phyloP scores from a whole-genome alignment of 1,284 basidiomycete genomes.

The Polyporus tsugae region DNA sequence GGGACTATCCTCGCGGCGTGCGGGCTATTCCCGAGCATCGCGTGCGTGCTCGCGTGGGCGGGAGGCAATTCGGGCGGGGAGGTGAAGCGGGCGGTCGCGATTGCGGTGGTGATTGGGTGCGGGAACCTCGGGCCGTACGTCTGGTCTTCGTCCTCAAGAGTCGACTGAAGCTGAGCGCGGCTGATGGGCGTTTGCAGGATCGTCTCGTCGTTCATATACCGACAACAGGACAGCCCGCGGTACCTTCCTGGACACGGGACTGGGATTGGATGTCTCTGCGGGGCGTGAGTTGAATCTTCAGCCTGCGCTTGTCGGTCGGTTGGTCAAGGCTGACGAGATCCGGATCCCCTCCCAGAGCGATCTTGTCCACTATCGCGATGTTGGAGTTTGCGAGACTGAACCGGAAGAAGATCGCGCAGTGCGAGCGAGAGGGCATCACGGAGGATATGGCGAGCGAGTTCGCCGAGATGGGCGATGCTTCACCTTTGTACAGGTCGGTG shows the following conservation, averaged over 20 bases:
- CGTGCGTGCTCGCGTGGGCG: slow-evolving; percentile 68
- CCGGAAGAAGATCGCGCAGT: slow-evolving; percentile 20
- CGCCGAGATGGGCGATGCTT: slow-evolving; percentile 27
- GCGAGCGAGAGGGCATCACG: slow-evolving; percentile 24
- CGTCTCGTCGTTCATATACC: slow-evolving; percentile 32
- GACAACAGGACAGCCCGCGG: slow-evolving; percentile 26
- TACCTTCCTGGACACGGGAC: slow-evolving; percentile 30
- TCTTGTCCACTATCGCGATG: slow-evolving; percentile 21
- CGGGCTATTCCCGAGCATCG: slow-evolving; percentile 69
- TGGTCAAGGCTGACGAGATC: neutral
- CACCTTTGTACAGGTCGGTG: slow-evolving; percentile 27
- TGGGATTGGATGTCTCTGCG: slow-evolving; percentile 22
- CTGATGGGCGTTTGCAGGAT: slow-evolving; percentile 12
- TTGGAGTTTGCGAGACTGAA: slow-evolving; percentile 23
- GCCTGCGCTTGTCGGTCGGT: no score
- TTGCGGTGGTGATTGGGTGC: slow-evolving; percentile 72
- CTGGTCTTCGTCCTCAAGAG: no score
- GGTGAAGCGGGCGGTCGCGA: slow-evolving; percentile 70
- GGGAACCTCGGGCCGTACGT: slow-evolving; percentile 63
- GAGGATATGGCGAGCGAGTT: slow-evolving; percentile 15
- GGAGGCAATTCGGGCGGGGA: slow-evolving; percentile 74
- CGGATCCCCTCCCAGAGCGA: slow-evolving; percentile 2
- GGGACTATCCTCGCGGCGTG: slow-evolving; percentile 66
- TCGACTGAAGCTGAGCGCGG: neutral
- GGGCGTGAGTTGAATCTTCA: no score